Percentiles rank a stretch among this genome's conserved stretches.
These are phyloP conservation scores for Niebla homalea DNA, from an alignment of 495 filamentous ascomycete species.

Conservation along the genomic window DNA sequence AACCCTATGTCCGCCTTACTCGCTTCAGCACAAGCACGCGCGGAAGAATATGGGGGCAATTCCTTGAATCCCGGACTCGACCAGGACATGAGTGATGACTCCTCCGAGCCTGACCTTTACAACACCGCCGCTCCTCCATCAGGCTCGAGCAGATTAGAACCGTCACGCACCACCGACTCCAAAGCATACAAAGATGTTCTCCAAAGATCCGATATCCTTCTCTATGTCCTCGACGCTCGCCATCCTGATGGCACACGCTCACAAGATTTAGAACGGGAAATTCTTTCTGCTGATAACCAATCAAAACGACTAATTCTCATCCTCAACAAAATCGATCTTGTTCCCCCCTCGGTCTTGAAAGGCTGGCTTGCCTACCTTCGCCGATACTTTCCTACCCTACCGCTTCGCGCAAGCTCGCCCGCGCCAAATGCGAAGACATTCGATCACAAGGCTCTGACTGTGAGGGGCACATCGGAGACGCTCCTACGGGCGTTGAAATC, in stretches of 20 bases:
- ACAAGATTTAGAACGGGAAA: constrained; percentile 74
- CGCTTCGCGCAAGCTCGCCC: constrained; percentile 72
- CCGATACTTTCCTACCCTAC: constrained; percentile 84
- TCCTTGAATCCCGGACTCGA: constrained; percentile 41
- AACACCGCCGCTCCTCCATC: constrained; percentile 23
- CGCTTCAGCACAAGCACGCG: constrained; percentile 77
- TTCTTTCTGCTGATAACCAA: constrained; percentile 72
- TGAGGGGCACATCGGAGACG: constrained; percentile 71
- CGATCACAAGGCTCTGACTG: constrained; percentile 78
- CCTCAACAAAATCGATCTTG: constrained; percentile 92
- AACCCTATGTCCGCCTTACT: constrained; percentile 90
- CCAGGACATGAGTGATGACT: constrained; percentile 47
- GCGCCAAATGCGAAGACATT: constrained; percentile 81
- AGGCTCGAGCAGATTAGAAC: constrained; percentile 34
- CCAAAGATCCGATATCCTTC: constrained; percentile 73
- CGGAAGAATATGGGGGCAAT: constrained; percentile 56
- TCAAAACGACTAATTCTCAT: constrained; percentile 85
- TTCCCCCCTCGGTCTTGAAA: constrained; percentile 69
- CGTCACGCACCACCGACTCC: constrained; percentile 76
- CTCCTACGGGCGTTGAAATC: constrained; percentile 87
- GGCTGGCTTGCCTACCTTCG: constrained; percentile 75
- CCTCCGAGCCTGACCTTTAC: constrained; percentile 41
- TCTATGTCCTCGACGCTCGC: constrained; percentile 89
- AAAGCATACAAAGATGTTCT: constrained; percentile 96
- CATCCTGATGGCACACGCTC: constrained; percentile 88